Base-by-base conservation (phyloP, 306 rosid genomes). In the Fragaria ananassa region DNA sequence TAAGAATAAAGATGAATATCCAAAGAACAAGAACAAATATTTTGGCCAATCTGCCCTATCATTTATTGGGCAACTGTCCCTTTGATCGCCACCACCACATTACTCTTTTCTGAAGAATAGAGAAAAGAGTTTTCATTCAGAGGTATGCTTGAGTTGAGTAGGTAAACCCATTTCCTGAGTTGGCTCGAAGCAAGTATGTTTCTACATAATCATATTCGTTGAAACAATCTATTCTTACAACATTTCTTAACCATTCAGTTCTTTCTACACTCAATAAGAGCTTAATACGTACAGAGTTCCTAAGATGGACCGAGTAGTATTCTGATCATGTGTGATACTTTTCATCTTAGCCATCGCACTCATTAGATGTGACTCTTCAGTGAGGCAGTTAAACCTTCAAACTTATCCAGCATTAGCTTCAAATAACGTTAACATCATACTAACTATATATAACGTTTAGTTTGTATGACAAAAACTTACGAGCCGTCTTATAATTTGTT, bases 1-100 rank as follows among this genome's bases (percentile, higher is more conserved):
- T 61, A 3, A 7, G 69, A 58, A 77, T 58, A 77, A 57, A 77
- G 61, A 68, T 39, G 65, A 19, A 58, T 54, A 58, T 17, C 41
- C 41, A 25, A 42, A 42, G 77, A 74, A 74, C 25, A 25, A 18
- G 70, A 45, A 18, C 60, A 29, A 29, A 27, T 19, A 3, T 29
- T 51, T 74, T 17, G 34, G 35, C 18, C 62, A 49, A 10, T 27
- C 46, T 5, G 57, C 29, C 45, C n/a, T 25, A 44, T 8, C 9
- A 27, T 54, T 37, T 54, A 57, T 19, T 31, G 53, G 53, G 27
- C 7, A 15, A 42, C 41, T 49, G 7, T 51, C 23, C 58, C 23
- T 51, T 51, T 19, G 58, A 51, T 51, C 9, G 57, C 23, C 23
- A 54, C 61, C 64, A 25, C 27, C 7, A 58, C 35, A 58, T 11